These are phyloP conservation scores for Irpex sp. DNA, from an alignment of 1,284 basidiomycete genomes.

Conservation along the genomic window DNA sequence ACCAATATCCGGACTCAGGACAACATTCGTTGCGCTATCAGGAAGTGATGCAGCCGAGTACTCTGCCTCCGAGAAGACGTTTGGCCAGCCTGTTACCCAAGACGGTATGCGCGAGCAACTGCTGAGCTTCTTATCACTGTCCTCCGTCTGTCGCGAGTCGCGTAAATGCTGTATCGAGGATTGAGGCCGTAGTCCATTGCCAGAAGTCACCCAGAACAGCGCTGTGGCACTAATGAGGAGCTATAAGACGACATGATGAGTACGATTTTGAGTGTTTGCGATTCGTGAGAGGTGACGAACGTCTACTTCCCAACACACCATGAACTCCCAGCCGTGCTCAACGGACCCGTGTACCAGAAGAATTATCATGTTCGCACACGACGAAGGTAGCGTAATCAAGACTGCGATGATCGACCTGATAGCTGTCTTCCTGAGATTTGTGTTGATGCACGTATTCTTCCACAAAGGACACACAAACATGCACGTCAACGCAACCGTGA, in stretches of 20 bases:
- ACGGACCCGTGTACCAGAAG: slow-evolving; percentile 45
- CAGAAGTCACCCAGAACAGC: slow-evolving; percentile 26
- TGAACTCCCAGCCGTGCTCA: slow-evolving; percentile 52
- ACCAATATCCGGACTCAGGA: background rate
- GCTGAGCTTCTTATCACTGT: background rate
- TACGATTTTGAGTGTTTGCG: background rate
- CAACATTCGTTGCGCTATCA: background rate
- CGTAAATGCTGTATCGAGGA: background rate
- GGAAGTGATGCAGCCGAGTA: background rate
- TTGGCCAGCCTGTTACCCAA: background rate
- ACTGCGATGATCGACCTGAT: slow-evolving; percentile 43
- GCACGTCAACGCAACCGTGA: slow-evolving; percentile 40
- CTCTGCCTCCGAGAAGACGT: background rate
- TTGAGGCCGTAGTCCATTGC: slow-evolving; percentile 10
- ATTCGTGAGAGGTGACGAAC: slow-evolving; percentile 23
- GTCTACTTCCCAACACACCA: slow-evolving; percentile 48
- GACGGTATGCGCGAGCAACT: background rate
- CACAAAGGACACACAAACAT: slow-evolving; percentile 47
- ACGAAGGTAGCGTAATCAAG: slow-evolving; percentile 39
- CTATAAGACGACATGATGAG: slow-evolving; percentile 7
- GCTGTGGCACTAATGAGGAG: slow-evolving; percentile 23
- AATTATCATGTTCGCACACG: slow-evolving; percentile 42
- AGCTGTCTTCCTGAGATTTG: slow-evolving; percentile 34
- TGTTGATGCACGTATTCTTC: slow-evolving; percentile 30
- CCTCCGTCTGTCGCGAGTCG: background rate